phyloP scores from a whole-genome alignment of 345 rosid species.

The Bretschneidera sinensis region DNA sequence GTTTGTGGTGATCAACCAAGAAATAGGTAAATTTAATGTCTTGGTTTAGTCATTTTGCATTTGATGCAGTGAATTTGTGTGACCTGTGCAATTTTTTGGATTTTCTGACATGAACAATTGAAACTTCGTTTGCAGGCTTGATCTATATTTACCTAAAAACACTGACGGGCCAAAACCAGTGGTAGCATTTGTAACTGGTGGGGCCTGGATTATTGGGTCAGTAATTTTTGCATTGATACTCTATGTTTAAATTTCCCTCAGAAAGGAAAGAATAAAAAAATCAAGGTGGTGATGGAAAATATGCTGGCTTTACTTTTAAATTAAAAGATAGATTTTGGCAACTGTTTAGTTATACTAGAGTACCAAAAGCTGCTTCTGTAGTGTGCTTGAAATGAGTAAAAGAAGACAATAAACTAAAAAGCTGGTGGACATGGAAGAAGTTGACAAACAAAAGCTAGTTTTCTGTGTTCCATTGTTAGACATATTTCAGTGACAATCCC shows the following conservation, averaged over 20 bases:
- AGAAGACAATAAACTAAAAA: no score
- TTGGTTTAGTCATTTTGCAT: background rate
- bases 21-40: constrained; percentile 53
- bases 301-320: background rate
- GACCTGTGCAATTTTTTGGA: constrained; percentile 1
- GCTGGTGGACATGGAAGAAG: no score
- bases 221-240: constrained; percentile 17
- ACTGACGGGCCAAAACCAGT: constrained; percentile 74
- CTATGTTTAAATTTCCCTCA: background rate
- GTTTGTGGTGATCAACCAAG: constrained; percentile 92
- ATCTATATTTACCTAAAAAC: constrained; percentile 80
- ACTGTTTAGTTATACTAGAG: no score
- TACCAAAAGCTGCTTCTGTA: no score
- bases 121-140: constrained; percentile 55
- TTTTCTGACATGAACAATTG: constrained; percentile 6
- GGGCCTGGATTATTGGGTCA: constrained; percentile 99
- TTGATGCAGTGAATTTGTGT: constrained; percentile 4
- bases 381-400: no score
- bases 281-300: background rate
- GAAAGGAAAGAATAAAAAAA: background rate
- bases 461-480: no score
- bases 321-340: background rate
- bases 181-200: constrained; percentile 91
- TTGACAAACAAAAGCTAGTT: no score
- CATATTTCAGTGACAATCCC: no score